phyloP scores from a whole-genome alignment of 1,284 basidiomycete genomes.

The Rhizoctonia solani region DNA sequence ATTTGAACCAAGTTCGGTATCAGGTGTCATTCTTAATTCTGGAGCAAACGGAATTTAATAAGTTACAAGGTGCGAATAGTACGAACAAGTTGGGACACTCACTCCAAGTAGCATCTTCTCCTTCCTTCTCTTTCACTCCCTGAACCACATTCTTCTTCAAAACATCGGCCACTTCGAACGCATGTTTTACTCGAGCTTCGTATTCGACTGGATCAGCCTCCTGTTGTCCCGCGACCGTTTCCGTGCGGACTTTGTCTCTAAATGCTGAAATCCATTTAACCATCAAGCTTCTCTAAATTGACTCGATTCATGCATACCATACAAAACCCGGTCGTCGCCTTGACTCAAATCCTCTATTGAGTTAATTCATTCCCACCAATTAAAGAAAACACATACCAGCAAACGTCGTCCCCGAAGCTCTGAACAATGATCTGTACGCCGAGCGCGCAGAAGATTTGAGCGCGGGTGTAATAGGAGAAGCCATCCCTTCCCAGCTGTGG shows the following conservation, averaged over 20 bases:
- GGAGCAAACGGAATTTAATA: not conserved
- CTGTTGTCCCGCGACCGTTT: constrained; percentile 51
- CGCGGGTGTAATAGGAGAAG: constrained; percentile 38
- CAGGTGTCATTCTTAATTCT: constrained; percentile 66
- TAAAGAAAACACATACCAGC: constrained; percentile 50
- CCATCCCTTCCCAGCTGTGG: constrained; percentile 47
- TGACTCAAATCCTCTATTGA: too few species aligned
- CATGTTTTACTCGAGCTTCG: constrained; percentile 57
- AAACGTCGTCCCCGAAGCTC: constrained; percentile 68
- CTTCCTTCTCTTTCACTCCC: constrained; percentile 52
- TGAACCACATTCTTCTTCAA: constrained; percentile 75
- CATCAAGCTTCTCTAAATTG: not conserved
- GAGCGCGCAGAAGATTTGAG: constrained; percentile 60
- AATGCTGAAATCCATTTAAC: constrained; percentile 62
- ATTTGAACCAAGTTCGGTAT: constrained; percentile 77
- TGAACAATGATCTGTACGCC: constrained; percentile 68
- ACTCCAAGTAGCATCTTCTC: constrained; percentile 61
- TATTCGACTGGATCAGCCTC: constrained; percentile 54
- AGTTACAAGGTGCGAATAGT: constrained; percentile 1
- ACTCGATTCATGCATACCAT: constrained; percentile 49
- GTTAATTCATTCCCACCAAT: constrained; percentile 3
- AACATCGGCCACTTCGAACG: constrained; percentile 67
- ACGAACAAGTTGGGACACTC: too few species aligned
- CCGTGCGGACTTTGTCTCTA: constrained; percentile 63
- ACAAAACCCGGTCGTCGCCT: constrained; percentile 61